Conservation (phyloP, 768 basidiomycete genomes). For the Sporobolomyces roseus region DNA sequence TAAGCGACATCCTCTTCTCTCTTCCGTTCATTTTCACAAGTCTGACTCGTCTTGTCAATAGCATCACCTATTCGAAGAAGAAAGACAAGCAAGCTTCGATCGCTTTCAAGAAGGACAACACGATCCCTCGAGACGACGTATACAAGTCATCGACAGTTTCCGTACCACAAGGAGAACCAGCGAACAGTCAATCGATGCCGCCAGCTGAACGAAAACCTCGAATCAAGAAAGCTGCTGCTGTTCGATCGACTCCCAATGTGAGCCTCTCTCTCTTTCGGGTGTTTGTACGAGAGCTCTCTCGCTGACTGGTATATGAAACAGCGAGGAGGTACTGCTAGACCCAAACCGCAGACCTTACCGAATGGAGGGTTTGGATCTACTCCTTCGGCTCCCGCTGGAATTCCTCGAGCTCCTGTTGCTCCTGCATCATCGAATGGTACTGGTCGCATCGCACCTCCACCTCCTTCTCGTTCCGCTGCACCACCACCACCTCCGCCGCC, state of each 20-base stretch:
- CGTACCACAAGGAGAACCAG: conserved; percentile 81
- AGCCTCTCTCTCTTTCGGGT: background rate
- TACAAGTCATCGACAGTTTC: conserved; percentile 93
- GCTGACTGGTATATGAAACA: no score
- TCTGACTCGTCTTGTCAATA: no score
- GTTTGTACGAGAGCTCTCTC: no score
- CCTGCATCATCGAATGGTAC: conserved; percentile 35
- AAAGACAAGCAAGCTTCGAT: conserved; percentile 89
- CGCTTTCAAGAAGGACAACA: conserved; percentile 84
- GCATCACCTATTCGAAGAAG: conserved; percentile 91
- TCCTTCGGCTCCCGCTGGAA: conserved; percentile 46
- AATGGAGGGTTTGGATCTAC: conserved; percentile 34
- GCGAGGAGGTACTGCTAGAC: no score
- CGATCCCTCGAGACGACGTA: conserved; percentile 66
- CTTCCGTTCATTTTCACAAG: conserved; percentile 51
- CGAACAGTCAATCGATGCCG: conserved; percentile 74
- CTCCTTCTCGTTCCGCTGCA: conserved; percentile 53
- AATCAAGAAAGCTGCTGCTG: conserved; percentile 28
- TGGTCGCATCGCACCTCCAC: conserved; percentile 53
- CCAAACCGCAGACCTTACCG: conserved; percentile 44
- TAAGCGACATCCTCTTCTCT: conserved; percentile 56
- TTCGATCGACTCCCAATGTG: conserved; percentile 26
- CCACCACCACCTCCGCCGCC: conserved; percentile 59
- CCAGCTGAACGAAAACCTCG: conserved; percentile 75
- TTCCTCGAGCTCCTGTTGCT: conserved; percentile 46